These are phyloP conservation scores for Cyberlindnera americana DNA, from an alignment of 805 yeast species.

Conservation along the genomic window DNA sequence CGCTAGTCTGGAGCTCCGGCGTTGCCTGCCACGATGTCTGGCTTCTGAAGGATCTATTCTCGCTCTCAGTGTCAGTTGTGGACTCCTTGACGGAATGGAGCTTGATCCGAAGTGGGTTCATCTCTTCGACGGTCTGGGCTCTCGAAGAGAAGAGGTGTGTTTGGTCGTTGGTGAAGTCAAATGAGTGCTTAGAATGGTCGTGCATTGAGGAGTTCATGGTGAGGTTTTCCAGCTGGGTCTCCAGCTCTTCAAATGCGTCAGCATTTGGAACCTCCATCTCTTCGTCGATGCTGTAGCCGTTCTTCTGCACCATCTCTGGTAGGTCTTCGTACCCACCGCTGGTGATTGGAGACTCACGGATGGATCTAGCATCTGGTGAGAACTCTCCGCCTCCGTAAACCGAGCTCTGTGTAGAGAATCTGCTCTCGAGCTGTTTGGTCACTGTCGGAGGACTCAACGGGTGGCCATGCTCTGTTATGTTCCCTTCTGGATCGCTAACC, in stretches of 20 bases:
- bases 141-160: neutral
- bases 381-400: constrained; percentile 6
- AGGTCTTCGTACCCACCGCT: neutral
- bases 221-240: constrained; percentile 19
- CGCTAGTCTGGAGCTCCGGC: neutral
- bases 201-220: constrained; percentile 11
- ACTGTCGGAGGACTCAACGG: constrained; percentile 5
- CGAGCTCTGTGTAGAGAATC: constrained; percentile 12
- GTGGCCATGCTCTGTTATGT: constrained; percentile 1
- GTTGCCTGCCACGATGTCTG: constrained; percentile 1
- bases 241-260: constrained; percentile 19
- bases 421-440: constrained; percentile 4
- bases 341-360: constrained; percentile 3
- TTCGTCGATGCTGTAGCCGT: neutral
- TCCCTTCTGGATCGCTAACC: constrained; percentile 14
- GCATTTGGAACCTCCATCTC: constrained; percentile 6
- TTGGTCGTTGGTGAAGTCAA: constrained; percentile 9
- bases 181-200: constrained; percentile 5
- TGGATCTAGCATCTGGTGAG: constrained; percentile 6
- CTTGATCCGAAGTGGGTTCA: constrained; percentile 10
- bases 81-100: constrained; percentile 18
- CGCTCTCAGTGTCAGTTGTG: constrained; percentile 13
- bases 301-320: neutral
- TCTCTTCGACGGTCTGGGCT: neutral
- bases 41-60: neutral